Percentiles rank a stretch among this genome's conserved stretches.
phyloP scores from a whole-genome alignment of 331 rosid species.

The Pyracantha coccinea region DNA sequence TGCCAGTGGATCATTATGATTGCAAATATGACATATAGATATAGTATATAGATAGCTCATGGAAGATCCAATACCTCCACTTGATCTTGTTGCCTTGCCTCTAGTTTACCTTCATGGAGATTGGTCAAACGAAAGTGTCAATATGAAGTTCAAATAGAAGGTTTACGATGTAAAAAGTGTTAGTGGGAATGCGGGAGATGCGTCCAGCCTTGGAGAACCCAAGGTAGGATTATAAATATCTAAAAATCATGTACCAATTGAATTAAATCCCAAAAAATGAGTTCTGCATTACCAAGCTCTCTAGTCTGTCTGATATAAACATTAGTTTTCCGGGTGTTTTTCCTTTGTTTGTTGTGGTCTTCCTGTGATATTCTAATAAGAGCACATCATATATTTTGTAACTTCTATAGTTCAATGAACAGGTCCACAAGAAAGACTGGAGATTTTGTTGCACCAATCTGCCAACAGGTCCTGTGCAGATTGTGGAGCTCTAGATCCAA shows the following conservation, averaged over 20 bases:
- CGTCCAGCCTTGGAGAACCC: background rate
- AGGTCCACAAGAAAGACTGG: conserved; percentile 66
- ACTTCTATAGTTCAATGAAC: conserved; percentile 12
- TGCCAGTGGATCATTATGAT: background rate
- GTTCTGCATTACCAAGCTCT: background rate
- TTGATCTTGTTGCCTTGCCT: background rate
- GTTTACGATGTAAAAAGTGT: background rate
- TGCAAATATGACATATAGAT: background rate
- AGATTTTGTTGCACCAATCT: conserved; percentile 37
- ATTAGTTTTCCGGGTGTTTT: background rate
- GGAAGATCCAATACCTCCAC: background rate
- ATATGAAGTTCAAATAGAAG: background rate
- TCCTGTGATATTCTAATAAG: background rate
- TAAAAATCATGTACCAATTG: background rate
- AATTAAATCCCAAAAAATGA: background rate
- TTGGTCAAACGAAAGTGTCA: background rate
- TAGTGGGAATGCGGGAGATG: background rate
- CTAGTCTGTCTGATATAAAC: background rate
- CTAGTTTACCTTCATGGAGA: background rate
- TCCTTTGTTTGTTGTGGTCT: background rate
- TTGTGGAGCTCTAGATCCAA: conserved; percentile 87
- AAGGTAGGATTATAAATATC: background rate
- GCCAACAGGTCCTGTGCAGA: conserved; percentile 73
- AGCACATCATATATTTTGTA: conserved; percentile 2
- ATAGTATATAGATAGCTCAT: background rate